These are phyloP conservation scores for Carex cristatella DNA, from an alignment of 176 grass and related monocot genomes.

Conservation along the genomic window DNA sequence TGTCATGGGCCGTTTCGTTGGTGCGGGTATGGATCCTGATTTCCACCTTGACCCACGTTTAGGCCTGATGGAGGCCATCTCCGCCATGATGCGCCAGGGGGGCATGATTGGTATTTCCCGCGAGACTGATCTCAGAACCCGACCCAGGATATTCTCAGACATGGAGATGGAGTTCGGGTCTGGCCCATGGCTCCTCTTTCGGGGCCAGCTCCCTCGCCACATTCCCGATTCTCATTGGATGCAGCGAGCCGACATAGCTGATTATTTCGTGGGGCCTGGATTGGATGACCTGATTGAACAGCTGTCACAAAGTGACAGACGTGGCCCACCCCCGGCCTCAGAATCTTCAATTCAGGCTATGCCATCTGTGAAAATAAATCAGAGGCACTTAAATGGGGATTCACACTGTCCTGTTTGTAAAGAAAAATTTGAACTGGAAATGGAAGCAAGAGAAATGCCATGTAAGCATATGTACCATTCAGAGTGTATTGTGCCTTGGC, in stretches of 20 bases:
- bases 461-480: conserved; percentile 88
- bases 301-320: conserved; percentile 53
- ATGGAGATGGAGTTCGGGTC: conserved; percentile 66
- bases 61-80: conserved; percentile 74
- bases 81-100: conserved; percentile 52
- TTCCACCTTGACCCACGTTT: conserved; percentile 54
- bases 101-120: conserved; percentile 55
- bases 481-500: conserved; percentile 86
- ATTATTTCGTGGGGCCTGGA: conserved; percentile 85
- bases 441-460: conserved; percentile 76
- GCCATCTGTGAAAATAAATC: conserved; percentile 69
- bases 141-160: conserved; percentile 52
- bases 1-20: conserved; percentile 51
- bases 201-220: conserved; percentile 56
- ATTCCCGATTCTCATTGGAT: conserved; percentile 48
- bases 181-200: conserved; percentile 76
- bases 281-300: conserved; percentile 83
- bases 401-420: conserved; percentile 87
- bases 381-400: conserved; percentile 71
- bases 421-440: conserved; percentile 66
- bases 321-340: conserved; percentile 68
- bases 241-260: conserved; percentile 50
- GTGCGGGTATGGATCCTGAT: conserved; percentile 39
- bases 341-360: conserved; percentile 68
- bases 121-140: conserved; percentile 46